Evolutionary conservation across 768 basidiomycete species (phyloP).

Genomic region (Calvatia gigantea): DNA sequence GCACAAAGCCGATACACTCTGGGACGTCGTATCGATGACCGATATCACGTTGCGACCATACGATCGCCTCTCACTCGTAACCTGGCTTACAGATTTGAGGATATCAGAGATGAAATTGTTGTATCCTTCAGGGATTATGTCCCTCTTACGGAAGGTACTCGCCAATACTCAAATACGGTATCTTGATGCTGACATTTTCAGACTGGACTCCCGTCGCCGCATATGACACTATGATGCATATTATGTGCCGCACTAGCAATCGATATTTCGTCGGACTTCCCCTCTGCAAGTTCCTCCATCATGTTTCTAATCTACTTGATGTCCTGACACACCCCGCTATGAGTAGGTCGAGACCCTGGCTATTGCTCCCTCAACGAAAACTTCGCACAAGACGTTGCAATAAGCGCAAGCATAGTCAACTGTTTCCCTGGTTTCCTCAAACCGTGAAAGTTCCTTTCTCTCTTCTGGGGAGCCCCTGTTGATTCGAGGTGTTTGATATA

Average conservation of each 20-base stretch:
- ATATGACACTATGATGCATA: slow-evolving; percentile 19
- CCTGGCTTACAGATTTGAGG: slow-evolving; percentile 28
- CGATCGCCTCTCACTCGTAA: slow-evolving; percentile 28
- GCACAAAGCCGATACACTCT: slow-evolving; percentile 33
- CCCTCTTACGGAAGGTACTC: slow-evolving; percentile 22
- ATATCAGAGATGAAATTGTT: slow-evolving; percentile 38
- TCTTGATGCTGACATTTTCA: slow-evolving; percentile 8
- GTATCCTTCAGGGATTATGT: slow-evolving; percentile 34
- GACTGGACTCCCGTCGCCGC: slow-evolving; percentile 34
- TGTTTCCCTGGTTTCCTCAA: slow-evolving; percentile 34
- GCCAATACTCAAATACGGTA: not conserved
- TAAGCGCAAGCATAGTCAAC: slow-evolving; percentile 23
- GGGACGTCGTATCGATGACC: slow-evolving; percentile 20
- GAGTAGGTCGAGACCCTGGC: slow-evolving; percentile 32
- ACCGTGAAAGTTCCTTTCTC: slow-evolving; percentile 28
- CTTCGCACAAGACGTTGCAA: slow-evolving; percentile 29
- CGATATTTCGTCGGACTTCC: slow-evolving; percentile 44
- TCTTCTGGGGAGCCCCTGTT: slow-evolving; percentile 21
- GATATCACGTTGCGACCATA: slow-evolving; percentile 23
- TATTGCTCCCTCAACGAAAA: slow-evolving; percentile 30
- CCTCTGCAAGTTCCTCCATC: slow-evolving; percentile 28
- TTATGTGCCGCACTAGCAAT: slow-evolving; percentile 37
- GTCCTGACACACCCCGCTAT: not conserved
- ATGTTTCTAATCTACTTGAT: not conserved
- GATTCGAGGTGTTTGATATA: not conserved